phyloP scores from a whole-genome alignment of 2,329 filamentous ascomycete genomes.

The Tolypocladium ophioglossoides region DNA sequence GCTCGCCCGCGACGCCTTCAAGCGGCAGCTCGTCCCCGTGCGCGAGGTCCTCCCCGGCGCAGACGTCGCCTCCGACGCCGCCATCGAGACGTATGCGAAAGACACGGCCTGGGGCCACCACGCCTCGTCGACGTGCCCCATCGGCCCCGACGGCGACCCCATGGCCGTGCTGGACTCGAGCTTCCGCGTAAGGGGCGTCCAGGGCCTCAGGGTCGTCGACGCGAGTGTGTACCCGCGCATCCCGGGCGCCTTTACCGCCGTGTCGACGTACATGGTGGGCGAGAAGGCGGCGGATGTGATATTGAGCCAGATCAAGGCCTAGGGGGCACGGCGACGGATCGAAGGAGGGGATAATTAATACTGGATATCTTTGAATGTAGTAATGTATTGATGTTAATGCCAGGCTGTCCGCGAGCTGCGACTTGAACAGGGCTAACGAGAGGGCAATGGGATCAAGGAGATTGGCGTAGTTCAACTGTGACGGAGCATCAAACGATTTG shows the following conservation, averaged over 20 bases:
- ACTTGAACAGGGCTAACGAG: too few relatives aligned
- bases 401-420: too few relatives aligned
- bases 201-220: constrained; percentile 46
- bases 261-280: constrained; percentile 42
- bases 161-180: constrained; percentile 44
- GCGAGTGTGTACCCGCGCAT: constrained; percentile 41
- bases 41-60: constrained; percentile 20
- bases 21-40: constrained; percentile 6
- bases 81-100: constrained; percentile 34
- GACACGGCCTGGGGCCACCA: constrained; percentile 46
- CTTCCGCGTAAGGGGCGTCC: constrained; percentile 43
- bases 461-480: too few relatives aligned
- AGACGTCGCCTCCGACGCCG: constrained; percentile 25
- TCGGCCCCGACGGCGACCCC: constrained; percentile 40
- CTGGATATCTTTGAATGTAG: too few relatives aligned
- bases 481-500: too few relatives aligned
- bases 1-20: constrained; percentile 34
- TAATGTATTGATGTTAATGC: too few relatives aligned
- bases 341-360: background rate
- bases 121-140: constrained; percentile 42
- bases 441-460: too few relatives aligned
- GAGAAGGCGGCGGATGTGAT: constrained; percentile 38
- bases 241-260: constrained; percentile 35
- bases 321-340: background rate
- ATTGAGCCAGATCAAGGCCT: background rate